Conservation (phyloP, 2,329 filamentous ascomycete genomes). For the Colletotrichum orbiculare region DNA sequence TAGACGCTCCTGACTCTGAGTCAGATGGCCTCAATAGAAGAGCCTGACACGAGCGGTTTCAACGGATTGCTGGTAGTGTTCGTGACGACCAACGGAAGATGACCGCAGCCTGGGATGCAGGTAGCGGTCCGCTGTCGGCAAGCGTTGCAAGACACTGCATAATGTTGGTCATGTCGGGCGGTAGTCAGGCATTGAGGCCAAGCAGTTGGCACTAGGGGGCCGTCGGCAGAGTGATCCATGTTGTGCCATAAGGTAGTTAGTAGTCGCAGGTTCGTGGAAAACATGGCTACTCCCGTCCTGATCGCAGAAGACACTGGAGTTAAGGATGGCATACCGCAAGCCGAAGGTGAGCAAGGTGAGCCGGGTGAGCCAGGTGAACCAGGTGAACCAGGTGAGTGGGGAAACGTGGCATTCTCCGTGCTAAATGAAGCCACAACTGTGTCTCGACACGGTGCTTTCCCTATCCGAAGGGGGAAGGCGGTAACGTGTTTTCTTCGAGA, state of each 20-base stretch:
- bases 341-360: not conserved
- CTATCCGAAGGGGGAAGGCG: slow-evolving; percentile 23
- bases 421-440: not conserved
- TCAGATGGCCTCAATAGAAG: too few relatives aligned
- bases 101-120: not conserved
- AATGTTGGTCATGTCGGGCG: too few relatives aligned
- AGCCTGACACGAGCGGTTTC: too few relatives aligned
- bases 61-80: too few relatives aligned
- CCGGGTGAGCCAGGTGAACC: not conserved
- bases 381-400: not conserved
- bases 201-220: too few relatives aligned
- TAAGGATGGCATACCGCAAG: not conserved
- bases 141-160: not conserved
- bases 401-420: too few relatives aligned
- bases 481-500: slow-evolving; percentile 26
- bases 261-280: too few relatives aligned
- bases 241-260: too few relatives aligned
- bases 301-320: too few relatives aligned
- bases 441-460: not conserved
- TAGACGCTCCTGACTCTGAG: not conserved
- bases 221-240: too few relatives aligned
- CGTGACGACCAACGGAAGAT: slow-evolving; percentile 1
- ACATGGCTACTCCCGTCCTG: too few relatives aligned
- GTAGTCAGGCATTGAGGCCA: too few relatives aligned
- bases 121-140: slow-evolving; percentile 20